A percentile compares a stretch with the other conserved stretches of the same genome.
Conservation (phyloP, 2,329 filamentous ascomycete genomes). For the Dothistroma septosporum region DNA sequence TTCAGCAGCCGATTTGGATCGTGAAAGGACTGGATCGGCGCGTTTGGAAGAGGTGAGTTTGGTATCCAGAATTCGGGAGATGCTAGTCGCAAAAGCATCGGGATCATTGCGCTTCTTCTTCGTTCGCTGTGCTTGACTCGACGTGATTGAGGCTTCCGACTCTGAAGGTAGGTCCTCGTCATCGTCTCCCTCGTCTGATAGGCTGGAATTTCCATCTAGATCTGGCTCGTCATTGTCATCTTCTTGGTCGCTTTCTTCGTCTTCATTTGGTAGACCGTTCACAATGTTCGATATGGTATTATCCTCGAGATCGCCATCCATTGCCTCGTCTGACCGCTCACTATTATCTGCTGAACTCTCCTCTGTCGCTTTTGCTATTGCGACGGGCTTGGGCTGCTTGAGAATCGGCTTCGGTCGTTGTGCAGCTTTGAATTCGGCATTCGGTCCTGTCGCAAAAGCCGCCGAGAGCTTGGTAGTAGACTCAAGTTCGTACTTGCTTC, state of each 20-base stretch:
- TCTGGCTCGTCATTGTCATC: slow-evolving; percentile 28
- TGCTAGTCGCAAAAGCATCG: slow-evolving; percentile 82
- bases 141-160: slow-evolving; percentile 33
- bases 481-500: not conserved
- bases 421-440: slow-evolving; percentile 14
- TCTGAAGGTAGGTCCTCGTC: slow-evolving; percentile 37
- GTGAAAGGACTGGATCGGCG: slow-evolving; percentile 83
- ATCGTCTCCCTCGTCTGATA: slow-evolving; percentile 40
- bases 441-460: slow-evolving; percentile 14
- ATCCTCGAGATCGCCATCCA: slow-evolving; percentile 16
- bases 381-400: slow-evolving; percentile 15
- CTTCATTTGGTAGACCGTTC: slow-evolving; percentile 27
- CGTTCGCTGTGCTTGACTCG: slow-evolving; percentile 26
- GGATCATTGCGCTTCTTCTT: slow-evolving; percentile 90
- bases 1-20: slow-evolving; percentile 69
- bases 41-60: slow-evolving; percentile 81
- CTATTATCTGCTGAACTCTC: slow-evolving; percentile 12
- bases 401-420: slow-evolving; percentile 19
- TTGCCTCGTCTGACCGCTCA: slow-evolving; percentile 13
- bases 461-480: slow-evolving; percentile 10
- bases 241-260: slow-evolving; percentile 36
- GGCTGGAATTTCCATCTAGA: slow-evolving; percentile 18
- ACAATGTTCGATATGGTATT: slow-evolving; percentile 10
- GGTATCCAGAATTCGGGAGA: slow-evolving; percentile 85
- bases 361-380: slow-evolving; percentile 10